Evolutionary conservation across 2,329 filamentous ascomycete genomes (phyloP).

Genomic region (Exophiala phaeomuriformis): DNA sequence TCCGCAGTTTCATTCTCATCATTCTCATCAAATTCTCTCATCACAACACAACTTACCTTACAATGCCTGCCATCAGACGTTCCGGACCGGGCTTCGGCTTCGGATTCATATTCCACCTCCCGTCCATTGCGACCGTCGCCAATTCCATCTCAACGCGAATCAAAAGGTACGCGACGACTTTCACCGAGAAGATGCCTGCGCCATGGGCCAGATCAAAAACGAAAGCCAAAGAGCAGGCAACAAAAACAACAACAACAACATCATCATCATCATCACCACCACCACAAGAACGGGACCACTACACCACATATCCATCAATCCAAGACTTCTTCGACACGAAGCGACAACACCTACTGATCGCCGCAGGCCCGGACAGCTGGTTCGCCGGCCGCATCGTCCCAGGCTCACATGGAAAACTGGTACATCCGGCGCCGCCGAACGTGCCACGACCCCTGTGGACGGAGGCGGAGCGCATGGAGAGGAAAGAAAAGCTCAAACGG

Average conservation of each 20-base stretch:
- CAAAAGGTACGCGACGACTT: too few relatives aligned
- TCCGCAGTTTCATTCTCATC: too few relatives aligned
- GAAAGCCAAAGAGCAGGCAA: not conserved
- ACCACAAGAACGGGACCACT: not conserved
- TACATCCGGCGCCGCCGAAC: not conserved
- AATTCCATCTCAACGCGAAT: too few relatives aligned
- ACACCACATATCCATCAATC: not conserved
- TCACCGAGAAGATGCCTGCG: too few relatives aligned
- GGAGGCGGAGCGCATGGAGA: not conserved
- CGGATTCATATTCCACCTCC: too few relatives aligned
- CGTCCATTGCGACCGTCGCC: too few relatives aligned
- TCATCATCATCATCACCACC: not conserved
- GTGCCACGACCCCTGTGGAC: not conserved
- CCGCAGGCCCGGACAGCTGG: not conserved
- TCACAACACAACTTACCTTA: too few relatives aligned
- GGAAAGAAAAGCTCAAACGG: not conserved
- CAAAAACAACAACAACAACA: not conserved
- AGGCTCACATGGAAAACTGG: not conserved
- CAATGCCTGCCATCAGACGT: too few relatives aligned
- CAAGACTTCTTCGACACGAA: slow-evolving; percentile 11
- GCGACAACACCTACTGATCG: not conserved
- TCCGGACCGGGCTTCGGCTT: too few relatives aligned
- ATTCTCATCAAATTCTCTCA: too few relatives aligned
- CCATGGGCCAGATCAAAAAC: too few relatives aligned
- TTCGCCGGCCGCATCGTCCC: slow-evolving; percentile 3